phyloP scores from a whole-genome alignment of 2,329 filamentous ascomycete genomes.

The Cryphonectria parasitica region DNA sequence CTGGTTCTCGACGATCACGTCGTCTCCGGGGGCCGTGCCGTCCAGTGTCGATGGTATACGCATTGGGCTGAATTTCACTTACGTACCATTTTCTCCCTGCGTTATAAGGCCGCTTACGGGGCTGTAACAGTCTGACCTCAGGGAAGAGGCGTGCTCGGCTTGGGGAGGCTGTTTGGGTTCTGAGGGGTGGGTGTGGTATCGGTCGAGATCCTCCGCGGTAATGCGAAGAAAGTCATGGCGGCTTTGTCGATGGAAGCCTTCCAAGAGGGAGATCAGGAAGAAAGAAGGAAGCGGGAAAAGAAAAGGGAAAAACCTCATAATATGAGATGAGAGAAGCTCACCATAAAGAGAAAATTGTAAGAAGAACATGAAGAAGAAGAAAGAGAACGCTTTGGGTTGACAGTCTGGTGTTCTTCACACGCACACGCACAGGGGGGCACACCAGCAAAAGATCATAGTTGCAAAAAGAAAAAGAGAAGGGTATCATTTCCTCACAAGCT shows the following conservation, averaged over 20 bases:
- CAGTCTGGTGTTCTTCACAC: too few species aligned
- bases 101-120: not conserved
- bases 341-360: not conserved
- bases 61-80: not conserved
- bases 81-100: not conserved
- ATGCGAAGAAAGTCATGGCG: not conserved
- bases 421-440: too few species aligned
- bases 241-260: not conserved
- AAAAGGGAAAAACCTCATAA: not conserved
- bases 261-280: not conserved
- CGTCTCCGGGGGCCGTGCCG: not conserved
- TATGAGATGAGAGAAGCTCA: not conserved
- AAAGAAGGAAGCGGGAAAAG: not conserved
- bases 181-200: not conserved
- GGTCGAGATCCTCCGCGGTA: not conserved
- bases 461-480: slow-evolving; percentile 17
- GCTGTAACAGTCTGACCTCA: not conserved
- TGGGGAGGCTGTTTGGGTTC: not conserved
- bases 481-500: slow-evolving; percentile 20
- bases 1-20: not conserved
- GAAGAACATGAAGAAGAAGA: too few species aligned
- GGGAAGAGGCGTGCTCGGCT: not conserved
- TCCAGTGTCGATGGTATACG: not conserved
- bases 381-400: too few species aligned
- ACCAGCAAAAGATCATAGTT: not conserved